Conservation (phyloP, 1,139 yeast genomes). For the Magnusiomyces starmeri region DNA sequence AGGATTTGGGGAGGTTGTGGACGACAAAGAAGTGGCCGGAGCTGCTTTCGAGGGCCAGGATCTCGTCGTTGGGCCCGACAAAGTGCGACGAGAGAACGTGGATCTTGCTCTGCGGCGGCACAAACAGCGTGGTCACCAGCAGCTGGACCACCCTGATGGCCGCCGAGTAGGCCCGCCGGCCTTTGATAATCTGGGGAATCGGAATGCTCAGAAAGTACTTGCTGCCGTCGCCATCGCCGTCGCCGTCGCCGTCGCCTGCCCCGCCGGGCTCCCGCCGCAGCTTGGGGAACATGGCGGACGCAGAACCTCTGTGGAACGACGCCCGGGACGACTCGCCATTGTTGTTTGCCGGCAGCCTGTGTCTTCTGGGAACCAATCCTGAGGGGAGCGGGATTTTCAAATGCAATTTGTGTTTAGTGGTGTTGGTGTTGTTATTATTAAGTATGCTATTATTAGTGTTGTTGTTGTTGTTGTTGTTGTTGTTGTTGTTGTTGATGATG, state of each 20-base stretch:
- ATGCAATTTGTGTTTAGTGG: slow-evolving; percentile 4
- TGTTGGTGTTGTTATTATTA: neutral
- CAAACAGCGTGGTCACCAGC: slow-evolving; percentile 8
- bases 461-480: neutral
- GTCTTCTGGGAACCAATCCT: neutral
- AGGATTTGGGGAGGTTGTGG: neutral
- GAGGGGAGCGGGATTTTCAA: slow-evolving; percentile 1
- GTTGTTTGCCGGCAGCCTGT: neutral
- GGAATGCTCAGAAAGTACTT: neutral
- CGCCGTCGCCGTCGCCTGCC: neutral
- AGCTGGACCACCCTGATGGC: slow-evolving; percentile 12
- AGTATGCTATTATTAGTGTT: neutral
- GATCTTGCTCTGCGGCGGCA: neutral
- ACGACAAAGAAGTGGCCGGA: slow-evolving; percentile 16
- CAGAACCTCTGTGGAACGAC: neutral
- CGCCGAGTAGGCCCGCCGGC: slow-evolving; percentile 12
- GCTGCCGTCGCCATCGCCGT: neutral
- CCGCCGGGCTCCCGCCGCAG: neutral
- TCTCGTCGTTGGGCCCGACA: slow-evolving; percentile 2
- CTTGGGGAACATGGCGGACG: neutral
- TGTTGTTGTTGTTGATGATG: neutral
- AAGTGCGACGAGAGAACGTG: slow-evolving; percentile 3
- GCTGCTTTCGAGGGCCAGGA: slow-evolving; percentile 9
- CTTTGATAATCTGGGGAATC: slow-evolving; percentile 13
- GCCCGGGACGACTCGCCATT: neutral